A percentile compares a stretch with the other conserved stretches of the same genome.
Evolutionary conservation across 75 land plant species (phyloP).

Genomic region (Sequoia sempervirens): DNA sequence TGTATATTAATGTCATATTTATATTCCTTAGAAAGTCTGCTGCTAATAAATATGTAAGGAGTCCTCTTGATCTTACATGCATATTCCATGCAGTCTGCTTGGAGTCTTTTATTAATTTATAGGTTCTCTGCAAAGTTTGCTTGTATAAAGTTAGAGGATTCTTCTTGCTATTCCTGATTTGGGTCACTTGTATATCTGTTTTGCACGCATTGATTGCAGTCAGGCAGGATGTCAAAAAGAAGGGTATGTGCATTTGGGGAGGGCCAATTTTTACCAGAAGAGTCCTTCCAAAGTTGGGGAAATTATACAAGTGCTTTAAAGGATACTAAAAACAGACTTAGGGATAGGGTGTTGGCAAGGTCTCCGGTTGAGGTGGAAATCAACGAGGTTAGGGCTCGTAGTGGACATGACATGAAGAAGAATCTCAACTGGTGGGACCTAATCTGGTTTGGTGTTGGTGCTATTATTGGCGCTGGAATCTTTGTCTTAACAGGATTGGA

Average conservation of each 20-base stretch:
- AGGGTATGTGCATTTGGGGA: conserved; percentile 22
- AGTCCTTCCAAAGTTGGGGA: conserved; percentile 68
- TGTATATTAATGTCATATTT: too few relatives aligned
- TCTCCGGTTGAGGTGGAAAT: conserved; percentile 46
- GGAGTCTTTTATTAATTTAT: too few relatives aligned
- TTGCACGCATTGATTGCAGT: too few relatives aligned
- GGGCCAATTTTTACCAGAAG: conserved; percentile 61
- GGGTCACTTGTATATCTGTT: too few relatives aligned
- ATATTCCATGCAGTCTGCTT: background rate
- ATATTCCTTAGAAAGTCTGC: too few relatives aligned
- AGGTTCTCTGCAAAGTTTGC: too few relatives aligned
- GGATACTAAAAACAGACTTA: conserved; percentile 31
- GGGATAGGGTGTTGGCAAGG: conserved; percentile 46
- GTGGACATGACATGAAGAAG: conserved; percentile 69
- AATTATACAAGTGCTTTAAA: conserved; percentile 45
- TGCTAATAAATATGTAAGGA: background rate
- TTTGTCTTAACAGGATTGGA: conserved; percentile 82
- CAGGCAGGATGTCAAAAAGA: background rate
- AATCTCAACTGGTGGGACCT: conserved; percentile 84
- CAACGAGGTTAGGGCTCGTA: conserved; percentile 36
- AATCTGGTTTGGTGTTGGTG: conserved; percentile 77
- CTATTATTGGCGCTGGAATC: conserved; percentile 86
- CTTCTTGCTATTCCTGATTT: background rate
- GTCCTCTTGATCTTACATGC: background rate
- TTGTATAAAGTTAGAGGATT: background rate